Conservation (phyloP, 371 early-diverging fungal species). For the Syncephalastrum sp. region DNA sequence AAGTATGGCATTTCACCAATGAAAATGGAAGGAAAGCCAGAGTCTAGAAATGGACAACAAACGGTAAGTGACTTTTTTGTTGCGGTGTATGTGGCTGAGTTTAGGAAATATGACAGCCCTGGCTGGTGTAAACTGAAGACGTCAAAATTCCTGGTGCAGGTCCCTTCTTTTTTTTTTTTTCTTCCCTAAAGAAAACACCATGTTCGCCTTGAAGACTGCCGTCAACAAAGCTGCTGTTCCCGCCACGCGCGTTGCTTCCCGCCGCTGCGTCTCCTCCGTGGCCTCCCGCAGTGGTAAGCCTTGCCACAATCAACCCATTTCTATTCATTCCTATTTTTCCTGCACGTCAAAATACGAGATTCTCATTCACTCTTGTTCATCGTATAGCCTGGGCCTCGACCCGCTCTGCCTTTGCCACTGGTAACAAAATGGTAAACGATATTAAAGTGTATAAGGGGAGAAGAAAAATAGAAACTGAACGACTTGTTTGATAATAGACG, state of each 20-base stretch:
- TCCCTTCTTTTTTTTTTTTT: constrained; percentile 3
- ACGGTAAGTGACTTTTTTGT: no score
- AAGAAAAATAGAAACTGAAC: neutral
- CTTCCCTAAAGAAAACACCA: constrained; percentile 11
- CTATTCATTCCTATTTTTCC: neutral
- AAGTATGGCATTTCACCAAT: no score
- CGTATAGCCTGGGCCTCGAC: constrained; percentile 33
- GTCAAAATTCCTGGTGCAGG: no score
- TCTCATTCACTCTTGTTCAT: constrained; percentile 2
- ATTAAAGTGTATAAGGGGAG: neutral
- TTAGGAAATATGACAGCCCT: no score
- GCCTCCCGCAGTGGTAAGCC: constrained; percentile 38
- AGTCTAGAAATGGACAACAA: no score
- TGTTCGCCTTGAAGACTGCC: constrained; percentile 53
- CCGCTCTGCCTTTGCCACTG: constrained; percentile 40
- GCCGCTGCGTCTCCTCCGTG: constrained; percentile 43
- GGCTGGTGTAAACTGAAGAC: no score
- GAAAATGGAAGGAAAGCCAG: no score
- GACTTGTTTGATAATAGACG: constrained; percentile 20
- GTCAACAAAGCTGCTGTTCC: constrained; percentile 47
- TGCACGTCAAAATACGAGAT: constrained; percentile 1
- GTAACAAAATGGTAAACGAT: constrained; percentile 44
- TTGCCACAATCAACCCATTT: neutral
- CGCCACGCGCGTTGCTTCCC: constrained; percentile 48
- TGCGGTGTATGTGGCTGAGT: no score